These are phyloP conservation scores for Amyloporia xantha DNA, from an alignment of 768 basidiomycete species.

Conservation along the genomic window DNA sequence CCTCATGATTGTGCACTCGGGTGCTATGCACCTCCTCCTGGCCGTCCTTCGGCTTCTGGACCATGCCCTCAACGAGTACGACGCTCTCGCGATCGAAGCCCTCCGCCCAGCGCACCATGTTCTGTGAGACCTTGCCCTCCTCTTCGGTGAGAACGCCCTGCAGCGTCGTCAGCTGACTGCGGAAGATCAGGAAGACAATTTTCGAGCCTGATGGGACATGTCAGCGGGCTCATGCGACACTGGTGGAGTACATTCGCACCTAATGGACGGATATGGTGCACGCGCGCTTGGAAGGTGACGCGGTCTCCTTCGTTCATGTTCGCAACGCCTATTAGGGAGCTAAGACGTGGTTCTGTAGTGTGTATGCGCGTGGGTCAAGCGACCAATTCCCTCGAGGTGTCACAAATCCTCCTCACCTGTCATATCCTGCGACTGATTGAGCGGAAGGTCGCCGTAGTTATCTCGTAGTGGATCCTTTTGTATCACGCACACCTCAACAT, in stretches of 20 bases:
- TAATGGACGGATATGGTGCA: constrained; percentile 87
- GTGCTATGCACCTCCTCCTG: constrained; percentile 68
- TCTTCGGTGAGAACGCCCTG: constrained; percentile 76
- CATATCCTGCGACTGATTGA: constrained; percentile 85
- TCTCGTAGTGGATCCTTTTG: constrained; percentile 22
- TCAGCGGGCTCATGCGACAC: background rate
- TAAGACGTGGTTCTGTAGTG: background rate
- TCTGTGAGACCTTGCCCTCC: constrained; percentile 75
- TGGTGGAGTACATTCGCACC: constrained; percentile 5
- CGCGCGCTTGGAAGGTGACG: constrained; percentile 79
- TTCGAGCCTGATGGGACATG: constrained; percentile 53
- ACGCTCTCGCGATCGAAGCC: constrained; percentile 78
- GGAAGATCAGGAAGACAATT: constrained; percentile 88
- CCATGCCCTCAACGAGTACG: constrained; percentile 78
- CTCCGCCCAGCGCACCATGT: constrained; percentile 95
- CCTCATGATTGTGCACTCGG: constrained; percentile 79
- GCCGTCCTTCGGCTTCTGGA: constrained; percentile 71
- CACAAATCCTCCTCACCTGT: too few species aligned
- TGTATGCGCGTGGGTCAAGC: too few species aligned
- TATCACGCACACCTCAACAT: background rate
- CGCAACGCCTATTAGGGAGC: constrained; percentile 31
- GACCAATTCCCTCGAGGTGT: too few species aligned
- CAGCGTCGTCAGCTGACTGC: constrained; percentile 78
- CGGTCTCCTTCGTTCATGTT: constrained; percentile 55
- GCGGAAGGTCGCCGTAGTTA: constrained; percentile 75